Percentiles rank a stretch among this genome's conserved stretches.
These are phyloP conservation scores for Plectranthus barbatus DNA, from an alignment of 257 asterid genomes.

Conservation along the genomic window DNA sequence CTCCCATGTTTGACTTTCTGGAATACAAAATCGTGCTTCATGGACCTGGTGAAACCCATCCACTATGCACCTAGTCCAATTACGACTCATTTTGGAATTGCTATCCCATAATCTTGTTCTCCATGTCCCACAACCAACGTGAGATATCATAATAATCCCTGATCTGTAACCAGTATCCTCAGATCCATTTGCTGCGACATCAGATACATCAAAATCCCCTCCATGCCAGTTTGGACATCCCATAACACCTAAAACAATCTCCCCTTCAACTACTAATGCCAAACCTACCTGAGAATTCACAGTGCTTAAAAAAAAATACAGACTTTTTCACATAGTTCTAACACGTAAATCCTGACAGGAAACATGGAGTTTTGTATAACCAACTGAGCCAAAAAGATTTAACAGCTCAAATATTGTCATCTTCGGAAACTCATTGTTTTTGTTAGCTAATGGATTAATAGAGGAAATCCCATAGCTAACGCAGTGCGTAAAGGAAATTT, in stretches of 20 bases:
- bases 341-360: not conserved
- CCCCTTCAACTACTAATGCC: conserved; percentile 86
- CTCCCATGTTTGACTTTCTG: conserved; percentile 89
- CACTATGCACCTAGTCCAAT: conserved; percentile 74
- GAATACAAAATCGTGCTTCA: conserved; percentile 61
- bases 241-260: conserved; percentile 91
- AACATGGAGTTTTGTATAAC: not conserved
- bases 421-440: not conserved
- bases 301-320: not conserved
- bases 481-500: not conserved
- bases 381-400: not conserved
- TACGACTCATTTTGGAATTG: conserved; percentile 9
- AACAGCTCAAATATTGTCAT: not conserved
- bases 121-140: conserved; percentile 93
- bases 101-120: conserved; percentile 37
- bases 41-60: conserved; percentile 46
- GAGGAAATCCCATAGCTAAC: not conserved
- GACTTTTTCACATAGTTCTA: not conserved
- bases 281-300: conserved; percentile 69
- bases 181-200: conserved; percentile 18
- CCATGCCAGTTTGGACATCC: conserved; percentile 92
- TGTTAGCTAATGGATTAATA: not conserved
- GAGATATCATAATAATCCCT: conserved; percentile 79
- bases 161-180: conserved; percentile 26
- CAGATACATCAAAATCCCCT: conserved; percentile 20